Percentiles rank a stretch among this genome's conserved stretches.
Evolutionary conservation across 495 filamentous ascomycete genomes (phyloP).

Genomic region (Talaromyces stipitatus): DNA sequence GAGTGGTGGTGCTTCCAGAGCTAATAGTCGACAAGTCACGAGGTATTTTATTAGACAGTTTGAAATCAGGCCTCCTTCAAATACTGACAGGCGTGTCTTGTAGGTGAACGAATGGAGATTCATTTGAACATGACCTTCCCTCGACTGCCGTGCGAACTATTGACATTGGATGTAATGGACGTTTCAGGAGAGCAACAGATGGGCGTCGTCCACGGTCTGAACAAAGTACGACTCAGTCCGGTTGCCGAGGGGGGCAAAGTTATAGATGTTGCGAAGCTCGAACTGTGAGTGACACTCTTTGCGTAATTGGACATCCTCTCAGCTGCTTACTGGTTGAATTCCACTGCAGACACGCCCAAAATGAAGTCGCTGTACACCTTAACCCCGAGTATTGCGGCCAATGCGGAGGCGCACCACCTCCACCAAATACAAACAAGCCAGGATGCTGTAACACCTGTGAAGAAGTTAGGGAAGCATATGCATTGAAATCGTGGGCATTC

Average conservation of each 20-base stretch:
- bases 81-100: no score
- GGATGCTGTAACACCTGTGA: conserved; percentile 97
- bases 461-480: conserved; percentile 93
- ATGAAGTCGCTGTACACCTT: conserved; percentile 70
- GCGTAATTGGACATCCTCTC: background rate
- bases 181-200: conserved; percentile 93
- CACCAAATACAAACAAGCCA: conserved; percentile 57
- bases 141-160: conserved; percentile 83
- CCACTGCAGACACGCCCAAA: conserved; percentile 46
- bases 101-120: conserved; percentile 96
- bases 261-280: conserved; percentile 64
- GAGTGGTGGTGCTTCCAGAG: conserved; percentile 81
- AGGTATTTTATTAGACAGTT: conserved; percentile 63
- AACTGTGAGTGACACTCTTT: conserved; percentile 49
- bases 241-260: conserved; percentile 67
- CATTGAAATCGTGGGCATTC: conserved; percentile 82
- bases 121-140: conserved; percentile 98
- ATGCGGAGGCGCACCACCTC: conserved; percentile 80
- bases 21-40: conserved; percentile 93
- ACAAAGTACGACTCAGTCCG: conserved; percentile 73
- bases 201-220: conserved; percentile 85
- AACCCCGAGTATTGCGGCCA: conserved; percentile 88
- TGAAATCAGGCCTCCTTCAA: no score
- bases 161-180: conserved; percentile 98
- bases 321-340: background rate